phyloP scores from a whole-genome alignment of 2,329 filamentous ascomycete species.

The Fusarium sp. region DNA sequence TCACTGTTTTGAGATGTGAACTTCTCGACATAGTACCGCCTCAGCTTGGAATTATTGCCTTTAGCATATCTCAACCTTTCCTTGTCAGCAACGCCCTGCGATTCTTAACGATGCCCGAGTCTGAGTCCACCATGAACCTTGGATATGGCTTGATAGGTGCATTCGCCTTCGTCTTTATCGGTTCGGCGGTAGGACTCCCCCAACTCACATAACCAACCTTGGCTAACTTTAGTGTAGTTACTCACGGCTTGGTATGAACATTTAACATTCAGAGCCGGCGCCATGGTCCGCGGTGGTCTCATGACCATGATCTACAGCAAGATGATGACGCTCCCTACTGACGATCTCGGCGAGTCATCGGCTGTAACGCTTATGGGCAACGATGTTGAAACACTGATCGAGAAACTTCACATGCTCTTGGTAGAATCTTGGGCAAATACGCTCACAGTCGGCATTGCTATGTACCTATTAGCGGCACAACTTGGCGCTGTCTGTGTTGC shows the following conservation, averaged over 20 bases:
- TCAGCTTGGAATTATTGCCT: conserved; percentile 45
- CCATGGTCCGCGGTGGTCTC: conserved; percentile 49
- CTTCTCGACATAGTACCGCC: conserved; percentile 50
- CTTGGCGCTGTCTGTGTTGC: conserved; percentile 51
- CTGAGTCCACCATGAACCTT: conserved; percentile 43
- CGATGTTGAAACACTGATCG: conserved; percentile 49
- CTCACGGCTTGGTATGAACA: conserved; percentile 52
- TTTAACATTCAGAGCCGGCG: conserved; percentile 47
- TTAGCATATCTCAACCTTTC: conserved; percentile 51
- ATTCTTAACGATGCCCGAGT: conserved; percentile 45
- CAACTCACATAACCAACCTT: accelerated
- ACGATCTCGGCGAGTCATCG: conserved; percentile 47
- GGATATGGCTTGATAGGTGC: conserved; percentile 52
- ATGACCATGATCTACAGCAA: conserved; percentile 50
- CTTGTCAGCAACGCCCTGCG: conserved; percentile 47
- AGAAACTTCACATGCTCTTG: conserved; percentile 45
- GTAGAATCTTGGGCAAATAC: conserved; percentile 51
- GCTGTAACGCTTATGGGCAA: conserved; percentile 51
- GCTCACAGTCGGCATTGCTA: conserved; percentile 49
- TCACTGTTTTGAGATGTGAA: conserved; percentile 46
- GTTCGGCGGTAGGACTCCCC: conserved; percentile 43
- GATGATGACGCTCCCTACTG: conserved; percentile 46
- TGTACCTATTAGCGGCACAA: conserved; percentile 50
- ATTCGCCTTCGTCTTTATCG: conserved; percentile 50
- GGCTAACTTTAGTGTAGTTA: neutral